Conservation (phyloP, 352 stramenopile genomes). For the Globisporangium uncinulatum region DNA sequence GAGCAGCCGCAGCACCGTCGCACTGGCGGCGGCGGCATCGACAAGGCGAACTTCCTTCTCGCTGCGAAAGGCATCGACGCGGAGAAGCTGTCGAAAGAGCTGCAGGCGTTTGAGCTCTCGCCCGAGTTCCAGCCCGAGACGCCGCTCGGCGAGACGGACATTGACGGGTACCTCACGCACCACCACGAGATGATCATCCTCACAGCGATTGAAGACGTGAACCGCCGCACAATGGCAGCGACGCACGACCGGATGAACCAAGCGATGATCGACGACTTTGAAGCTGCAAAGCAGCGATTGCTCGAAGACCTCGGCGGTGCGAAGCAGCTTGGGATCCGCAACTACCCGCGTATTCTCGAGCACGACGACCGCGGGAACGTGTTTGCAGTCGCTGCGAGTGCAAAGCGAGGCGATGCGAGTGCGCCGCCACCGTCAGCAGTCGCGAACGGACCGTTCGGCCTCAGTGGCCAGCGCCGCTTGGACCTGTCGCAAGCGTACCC, state of each 20-base stretch:
- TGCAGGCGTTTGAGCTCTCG: conserved; percentile 74
- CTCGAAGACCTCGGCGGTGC: conserved; percentile 63
- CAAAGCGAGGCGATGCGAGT: conserved; percentile 22
- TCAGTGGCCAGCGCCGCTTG: conserved; percentile 51
- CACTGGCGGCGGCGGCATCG: conserved; percentile 17
- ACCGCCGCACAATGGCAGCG: conserved; percentile 66
- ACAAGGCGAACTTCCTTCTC: conserved; percentile 84
- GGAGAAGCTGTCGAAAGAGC: conserved; percentile 80
- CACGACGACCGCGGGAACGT: conserved; percentile 36
- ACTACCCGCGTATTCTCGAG: conserved; percentile 61
- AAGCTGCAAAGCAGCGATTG: conserved; percentile 65
- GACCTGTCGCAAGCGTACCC: conserved; percentile 28
- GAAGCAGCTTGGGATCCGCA: conserved; percentile 61
- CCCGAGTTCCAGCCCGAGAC: conserved; percentile 75
- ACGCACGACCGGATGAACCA: conserved; percentile 84
- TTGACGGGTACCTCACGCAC: conserved; percentile 85
- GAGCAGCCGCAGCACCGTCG: conserved; percentile 4
- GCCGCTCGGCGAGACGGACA: conserved; percentile 77
- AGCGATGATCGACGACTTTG: conserved; percentile 85
- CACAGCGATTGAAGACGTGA: conserved; percentile 86
- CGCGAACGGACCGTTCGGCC: conserved; percentile 29
- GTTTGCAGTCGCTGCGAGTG: conserved; percentile 33
- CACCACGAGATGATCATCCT: conserved; percentile 91
- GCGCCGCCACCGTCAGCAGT: conserved; percentile 8
- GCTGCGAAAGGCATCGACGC: conserved; percentile 82